Base-by-base conservation (phyloP, 768 basidiomycete genomes). In the Lentinula lateritia region DNA sequence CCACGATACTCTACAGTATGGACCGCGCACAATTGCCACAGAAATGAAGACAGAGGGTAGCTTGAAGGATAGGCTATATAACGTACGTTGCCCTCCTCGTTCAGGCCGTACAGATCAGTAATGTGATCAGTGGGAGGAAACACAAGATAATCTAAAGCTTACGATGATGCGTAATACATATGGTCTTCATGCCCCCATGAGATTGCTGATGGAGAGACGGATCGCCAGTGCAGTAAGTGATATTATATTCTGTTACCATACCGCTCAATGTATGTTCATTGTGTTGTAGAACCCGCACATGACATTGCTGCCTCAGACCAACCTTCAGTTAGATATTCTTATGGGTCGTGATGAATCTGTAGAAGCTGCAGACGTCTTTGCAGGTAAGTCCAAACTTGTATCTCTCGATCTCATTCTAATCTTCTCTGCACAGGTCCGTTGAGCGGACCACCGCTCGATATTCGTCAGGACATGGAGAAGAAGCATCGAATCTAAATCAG, bases 131-230 rank as follows among this genome's bases (percentile, higher is more conserved):
- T 98, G 97, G 97, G 89, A 95, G 57, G 87, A 86, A 65, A 94
- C 95, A 7, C 95, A 97, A 72, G 90, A 93, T 72, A 90, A 89
- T 72, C 71, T 95, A 54, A 89, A 89, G 71, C 79, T 98, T 61
- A 94, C 85, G 52, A 77, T 96, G 75, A 84, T 93, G 70, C 86
- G 95, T 50, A 87, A 93, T 72, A 71, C 89, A 36, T 89, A 88
- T 68, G 97, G 97, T 39, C 72, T 98, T 66, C 93, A 93, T 70
- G 87, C 90, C 18, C 97, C 97, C 1, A 84, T 96, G 74, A 84
- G 95, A 35, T 78, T 86, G 57, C 79, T 97, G 65, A 98, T 98
- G 97, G 97, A 99, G 73, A 85, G 94, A 69, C 90, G 89, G 78
- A 82, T 95, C 45, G 92, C 95, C 8, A 75, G 83, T 38, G 73